Evolutionary conservation across 495 filamentous ascomycete genomes (phyloP).

Genomic region (Aspergillus incahuasiensis): DNA sequence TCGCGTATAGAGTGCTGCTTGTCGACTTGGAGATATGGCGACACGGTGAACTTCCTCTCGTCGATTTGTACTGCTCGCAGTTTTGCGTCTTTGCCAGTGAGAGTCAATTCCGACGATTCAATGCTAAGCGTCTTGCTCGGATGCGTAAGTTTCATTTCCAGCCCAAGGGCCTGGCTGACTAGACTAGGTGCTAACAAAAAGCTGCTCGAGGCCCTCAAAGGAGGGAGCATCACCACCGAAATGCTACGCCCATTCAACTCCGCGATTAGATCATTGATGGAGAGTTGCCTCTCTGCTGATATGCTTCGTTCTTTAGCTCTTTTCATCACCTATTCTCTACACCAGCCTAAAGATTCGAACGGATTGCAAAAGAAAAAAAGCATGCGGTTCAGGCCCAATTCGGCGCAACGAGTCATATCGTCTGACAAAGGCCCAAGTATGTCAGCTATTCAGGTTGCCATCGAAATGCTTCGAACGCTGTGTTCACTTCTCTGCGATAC

Average conservation of each 20-base stretch:
- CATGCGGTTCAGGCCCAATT: slow-evolving; percentile 31
- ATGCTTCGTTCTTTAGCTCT: slow-evolving; percentile 81
- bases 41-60: slow-evolving; percentile 63
- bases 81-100: slow-evolving; percentile 76
- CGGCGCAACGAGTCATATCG: slow-evolving; percentile 24
- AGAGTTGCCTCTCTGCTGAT: slow-evolving; percentile 73
- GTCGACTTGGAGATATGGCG: slow-evolving; percentile 93
- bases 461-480: slow-evolving; percentile 76
- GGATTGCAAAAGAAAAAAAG: slow-evolving; percentile 51
- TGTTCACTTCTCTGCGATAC: slow-evolving; percentile 75
- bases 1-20: slow-evolving; percentile 86
- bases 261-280: slow-evolving; percentile 72
- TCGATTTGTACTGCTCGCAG: slow-evolving; percentile 87
- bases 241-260: slow-evolving; percentile 69
- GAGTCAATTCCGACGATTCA: slow-evolving; percentile 90
- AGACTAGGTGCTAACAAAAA: slow-evolving; percentile 77
- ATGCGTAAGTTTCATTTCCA: slow-evolving; percentile 69
- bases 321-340: slow-evolving; percentile 89
- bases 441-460: slow-evolving; percentile 54
- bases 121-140: slow-evolving; percentile 72
- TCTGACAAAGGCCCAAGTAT: slow-evolving; percentile 29
- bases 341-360: slow-evolving; percentile 50
- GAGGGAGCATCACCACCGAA: slow-evolving; percentile 65
- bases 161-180: not conserved
- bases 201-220: slow-evolving; percentile 83